phyloP scores from a whole-genome alignment of 1,284 basidiomycete genomes.

The Papiliotrema nemorosa region DNA sequence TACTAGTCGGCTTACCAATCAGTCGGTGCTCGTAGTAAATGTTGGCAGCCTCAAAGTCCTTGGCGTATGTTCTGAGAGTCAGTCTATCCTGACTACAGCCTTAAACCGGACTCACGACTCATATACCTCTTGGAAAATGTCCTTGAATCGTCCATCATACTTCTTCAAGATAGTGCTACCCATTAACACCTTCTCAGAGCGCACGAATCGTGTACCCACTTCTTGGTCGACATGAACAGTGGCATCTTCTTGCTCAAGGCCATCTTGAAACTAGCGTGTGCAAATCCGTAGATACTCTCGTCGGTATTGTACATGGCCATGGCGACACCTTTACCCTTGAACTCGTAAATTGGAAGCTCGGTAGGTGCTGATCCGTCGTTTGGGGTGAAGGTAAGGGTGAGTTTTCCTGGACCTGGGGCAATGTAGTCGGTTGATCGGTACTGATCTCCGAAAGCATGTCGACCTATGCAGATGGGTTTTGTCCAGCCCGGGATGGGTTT shows the following conservation, averaged over 20 bases:
- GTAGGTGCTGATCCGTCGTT: slow-evolving; percentile 62
- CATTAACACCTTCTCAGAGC: neutral
- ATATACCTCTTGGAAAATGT: slow-evolving; percentile 95
- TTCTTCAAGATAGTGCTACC: slow-evolving; percentile 80
- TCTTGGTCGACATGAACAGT: slow-evolving; percentile 94
- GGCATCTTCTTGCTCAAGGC: slow-evolving; percentile 93
- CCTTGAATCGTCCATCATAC: slow-evolving; percentile 98
- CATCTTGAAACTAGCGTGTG: slow-evolving; percentile 98
- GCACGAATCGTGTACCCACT: slow-evolving; percentile 44
- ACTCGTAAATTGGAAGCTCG: slow-evolving; percentile 79
- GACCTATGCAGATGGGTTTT: slow-evolving; percentile 93
- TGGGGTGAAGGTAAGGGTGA: slow-evolving; percentile 84
- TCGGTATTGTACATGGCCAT: slow-evolving; percentile 96
- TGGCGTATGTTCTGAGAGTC: slow-evolving; percentile 65
- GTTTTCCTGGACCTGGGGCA: slow-evolving; percentile 80
- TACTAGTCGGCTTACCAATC: slow-evolving; percentile 51
- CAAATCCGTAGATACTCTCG: slow-evolving; percentile 90
- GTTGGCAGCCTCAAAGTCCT: slow-evolving; percentile 71
- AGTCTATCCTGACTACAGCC: too few relatives aligned
- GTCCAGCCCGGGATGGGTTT: slow-evolving; percentile 93
- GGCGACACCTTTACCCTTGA: slow-evolving; percentile 82
- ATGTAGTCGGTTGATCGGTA: slow-evolving; percentile 89
- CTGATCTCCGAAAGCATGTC: slow-evolving; percentile 97
- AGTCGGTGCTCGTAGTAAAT: slow-evolving; percentile 96
- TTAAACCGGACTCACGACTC: slow-evolving; percentile 60